These are phyloP conservation scores for Tetracentron sinense DNA, from an alignment of 164 flowering plant genomes.

Conservation along the genomic window DNA sequence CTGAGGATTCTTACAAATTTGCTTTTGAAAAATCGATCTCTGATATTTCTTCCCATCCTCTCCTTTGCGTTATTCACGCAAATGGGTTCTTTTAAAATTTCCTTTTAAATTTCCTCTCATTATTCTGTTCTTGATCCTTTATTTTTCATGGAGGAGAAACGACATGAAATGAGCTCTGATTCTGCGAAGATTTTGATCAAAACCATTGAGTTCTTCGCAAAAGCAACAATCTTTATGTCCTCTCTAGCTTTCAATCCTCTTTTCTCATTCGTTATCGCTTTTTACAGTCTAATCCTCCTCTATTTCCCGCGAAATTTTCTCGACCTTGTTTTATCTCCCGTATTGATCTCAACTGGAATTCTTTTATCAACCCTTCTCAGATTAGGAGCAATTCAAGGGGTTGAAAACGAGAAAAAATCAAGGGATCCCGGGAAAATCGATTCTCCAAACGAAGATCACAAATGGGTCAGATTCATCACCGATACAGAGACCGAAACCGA, in stretches of 20 bases:
- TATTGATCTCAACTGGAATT: slow-evolving; percentile 37
- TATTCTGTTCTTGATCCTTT: background rate
- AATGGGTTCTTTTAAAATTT: background rate
- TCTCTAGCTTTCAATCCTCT: slow-evolving; percentile 41
- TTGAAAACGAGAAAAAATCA: background rate
- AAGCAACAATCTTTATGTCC: slow-evolving; percentile 9
- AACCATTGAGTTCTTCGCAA: slow-evolving; percentile 6
- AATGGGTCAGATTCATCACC: slow-evolving; percentile 13
- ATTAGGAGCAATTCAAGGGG: slow-evolving; percentile 43
- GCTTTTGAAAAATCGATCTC: no score
- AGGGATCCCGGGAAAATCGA: background rate
- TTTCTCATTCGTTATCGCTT: slow-evolving; percentile 48
- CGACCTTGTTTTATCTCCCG: slow-evolving; percentile 45
- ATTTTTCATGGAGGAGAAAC: slow-evolving; percentile 14
- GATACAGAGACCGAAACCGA: slow-evolving; percentile 9
- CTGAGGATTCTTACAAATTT: no score
- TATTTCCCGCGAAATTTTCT: slow-evolving; percentile 46
- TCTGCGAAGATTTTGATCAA: background rate
- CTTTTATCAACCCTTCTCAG: slow-evolving; percentile 53
- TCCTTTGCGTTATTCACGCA: no score
- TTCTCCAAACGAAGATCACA: background rate
- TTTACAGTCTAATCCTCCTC: slow-evolving; percentile 51
- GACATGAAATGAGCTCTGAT: slow-evolving; percentile 8
- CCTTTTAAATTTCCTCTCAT: background rate
- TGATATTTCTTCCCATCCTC: no score